Conservation (phyloP, 306 rosid species). For the Acacia melanoxylon region DNA sequence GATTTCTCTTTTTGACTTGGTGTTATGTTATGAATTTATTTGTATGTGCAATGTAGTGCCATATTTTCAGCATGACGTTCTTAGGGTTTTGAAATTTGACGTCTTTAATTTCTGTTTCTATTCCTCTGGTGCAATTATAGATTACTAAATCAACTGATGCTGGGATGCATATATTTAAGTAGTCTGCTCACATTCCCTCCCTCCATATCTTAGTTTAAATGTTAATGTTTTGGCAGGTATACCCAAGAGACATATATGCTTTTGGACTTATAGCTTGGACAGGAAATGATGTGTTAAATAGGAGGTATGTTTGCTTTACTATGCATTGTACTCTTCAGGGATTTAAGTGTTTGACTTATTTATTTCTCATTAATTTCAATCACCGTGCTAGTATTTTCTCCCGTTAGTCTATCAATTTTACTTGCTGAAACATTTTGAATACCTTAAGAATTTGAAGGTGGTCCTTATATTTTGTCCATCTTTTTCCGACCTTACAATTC, state of each 20-base stretch:
- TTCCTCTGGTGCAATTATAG: background rate
- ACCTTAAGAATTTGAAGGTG: background rate
- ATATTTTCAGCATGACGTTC: background rate
- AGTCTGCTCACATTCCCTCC: background rate
- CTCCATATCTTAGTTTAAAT: background rate
- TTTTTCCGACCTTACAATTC: background rate
- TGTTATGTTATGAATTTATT: background rate
- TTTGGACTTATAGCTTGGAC: conserved; percentile 91
- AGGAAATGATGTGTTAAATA: conserved; percentile 86
- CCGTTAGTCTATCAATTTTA: background rate
- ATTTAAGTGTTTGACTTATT: background rate
- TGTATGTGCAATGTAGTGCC: background rate
- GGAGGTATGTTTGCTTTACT: conserved; percentile 59
- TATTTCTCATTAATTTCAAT: background rate
- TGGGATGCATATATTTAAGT: background rate
- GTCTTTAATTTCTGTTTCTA: background rate
- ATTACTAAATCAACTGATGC: background rate
- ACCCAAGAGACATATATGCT: conserved; percentile 82
- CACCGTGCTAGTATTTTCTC: background rate
- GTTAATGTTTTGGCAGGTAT: conserved; percentile 55
- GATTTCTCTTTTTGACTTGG: background rate
- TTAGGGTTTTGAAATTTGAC: background rate
- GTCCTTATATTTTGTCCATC: background rate
- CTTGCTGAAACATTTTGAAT: background rate
- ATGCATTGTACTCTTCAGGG: conserved; percentile 4